These are phyloP conservation scores for Serendipita sp. DNA, from an alignment of 1,284 basidiomycete species.

Conservation along the genomic window DNA sequence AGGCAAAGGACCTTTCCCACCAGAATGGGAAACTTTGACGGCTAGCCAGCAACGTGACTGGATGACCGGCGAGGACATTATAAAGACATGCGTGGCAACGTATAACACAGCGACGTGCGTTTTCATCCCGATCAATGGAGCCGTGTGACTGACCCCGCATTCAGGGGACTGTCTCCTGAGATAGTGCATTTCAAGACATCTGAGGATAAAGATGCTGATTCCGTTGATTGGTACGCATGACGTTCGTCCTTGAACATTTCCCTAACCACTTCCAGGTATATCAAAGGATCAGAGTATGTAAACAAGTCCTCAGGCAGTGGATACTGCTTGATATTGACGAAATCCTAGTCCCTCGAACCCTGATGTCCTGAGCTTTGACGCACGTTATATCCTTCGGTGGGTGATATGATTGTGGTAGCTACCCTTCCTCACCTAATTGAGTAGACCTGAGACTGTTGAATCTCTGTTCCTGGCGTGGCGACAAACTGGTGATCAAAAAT, in stretches of 20 bases:
- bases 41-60: conserved; percentile 58
- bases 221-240: conserved; percentile 10
- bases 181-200: conserved; percentile 62
- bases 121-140: conserved; percentile 1
- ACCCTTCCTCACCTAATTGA: not conserved
- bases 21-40: conserved; percentile 40
- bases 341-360: conserved; percentile 29
- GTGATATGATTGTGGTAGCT: conserved; percentile 14
- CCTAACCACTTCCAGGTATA: conserved; percentile 61
- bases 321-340: not conserved
- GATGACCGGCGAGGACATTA: conserved; percentile 63
- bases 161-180: conserved; percentile 67
- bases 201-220: conserved; percentile 34
- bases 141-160: not conserved
- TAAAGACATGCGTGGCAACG: conserved; percentile 80
- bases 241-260: not conserved
- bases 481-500: conserved; percentile 68
- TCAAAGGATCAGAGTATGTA: conserved; percentile 55
- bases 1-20: conserved; percentile 42
- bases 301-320: not conserved
- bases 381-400: conserved; percentile 77
- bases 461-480: conserved; percentile 82
- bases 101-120: conserved; percentile 74
- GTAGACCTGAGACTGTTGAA: conserved; percentile 85
- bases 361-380: conserved; percentile 49